Base-by-base conservation (phyloP, 352 stramenopile genomes). In the Phytopythium cucurbitacearum region DNA sequence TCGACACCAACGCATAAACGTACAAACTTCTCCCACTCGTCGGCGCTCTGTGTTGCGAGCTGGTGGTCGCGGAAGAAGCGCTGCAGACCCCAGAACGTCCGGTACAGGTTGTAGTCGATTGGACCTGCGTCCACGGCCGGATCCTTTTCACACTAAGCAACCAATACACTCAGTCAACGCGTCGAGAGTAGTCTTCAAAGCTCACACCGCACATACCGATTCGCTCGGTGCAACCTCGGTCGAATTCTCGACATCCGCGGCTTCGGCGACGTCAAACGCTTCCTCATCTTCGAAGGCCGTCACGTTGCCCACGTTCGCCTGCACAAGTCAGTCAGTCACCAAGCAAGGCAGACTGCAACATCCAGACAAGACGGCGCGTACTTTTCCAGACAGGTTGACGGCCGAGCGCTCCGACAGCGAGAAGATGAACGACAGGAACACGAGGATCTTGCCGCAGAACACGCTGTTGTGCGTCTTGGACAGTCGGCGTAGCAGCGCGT, bases 71-170 rank as follows among this genome's bases (percentile, higher is more conserved):
- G 75, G 50, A 92, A 94, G 57, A 91, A 94, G 10, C 84, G 76
- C 62, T 97, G 89, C 8, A 97, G 69, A 13, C 89, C 73, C 89
- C 89, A 97, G 60, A 97, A 97, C 34, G 84, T 91, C 41, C 79
- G 73, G 64, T 97, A 97, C 48, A 97, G 60, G 37, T 91, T 90
- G 68, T 97, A 97, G 58, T 97, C 83, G 40, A 97, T 89, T 9
- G 81, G 82, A 0, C 69, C 68, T 1, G 67, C 67, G 36, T 87
- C 78, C 32, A 5, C 46, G 28, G 38, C 67, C 35, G 69, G 57
- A 32, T 85, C 62, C 42, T 64, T 77, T 39, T 47, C 11, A 59
- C 12, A 67, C 11, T 1, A 13, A 33, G 10, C 50, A 44, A 13
- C 1, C 4, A 32, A 36, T 42, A 7, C 0, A 32, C 13, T 51